Evolutionary conservation across 768 basidiomycete genomes (phyloP).

Genomic region (Lactifluus subvellereus): DNA sequence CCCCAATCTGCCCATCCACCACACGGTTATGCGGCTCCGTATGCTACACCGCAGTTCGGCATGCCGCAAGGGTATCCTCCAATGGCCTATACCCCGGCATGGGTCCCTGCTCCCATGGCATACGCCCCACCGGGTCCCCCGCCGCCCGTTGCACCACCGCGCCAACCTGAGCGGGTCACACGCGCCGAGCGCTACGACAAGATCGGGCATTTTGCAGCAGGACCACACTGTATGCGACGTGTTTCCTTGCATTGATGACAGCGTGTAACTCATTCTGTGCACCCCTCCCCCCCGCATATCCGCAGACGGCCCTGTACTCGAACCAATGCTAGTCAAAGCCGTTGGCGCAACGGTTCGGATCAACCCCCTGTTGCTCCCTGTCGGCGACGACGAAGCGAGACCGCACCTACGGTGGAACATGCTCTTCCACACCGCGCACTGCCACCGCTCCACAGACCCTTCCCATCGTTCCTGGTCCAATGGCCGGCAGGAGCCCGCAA

Average conservation of each 20-base stretch:
- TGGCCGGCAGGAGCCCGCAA: slow-evolving; percentile 60
- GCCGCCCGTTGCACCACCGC: slow-evolving; percentile 25
- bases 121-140: slow-evolving; percentile 19
- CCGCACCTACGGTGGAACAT: slow-evolving; percentile 69
- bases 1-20: slow-evolving; percentile 1
- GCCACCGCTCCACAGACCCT: slow-evolving; percentile 58
- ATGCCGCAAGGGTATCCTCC: slow-evolving; percentile 16
- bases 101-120: slow-evolving; percentile 7
- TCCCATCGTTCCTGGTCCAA: slow-evolving; percentile 56
- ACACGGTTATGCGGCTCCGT: slow-evolving; percentile 13
- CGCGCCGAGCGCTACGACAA: slow-evolving; percentile 31
- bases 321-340: slow-evolving; percentile 48
- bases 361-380: slow-evolving; percentile 57
- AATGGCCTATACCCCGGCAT: slow-evolving; percentile 15
- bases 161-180: slow-evolving; percentile 28
- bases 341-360: slow-evolving; percentile 44
- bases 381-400: slow-evolving; percentile 37
- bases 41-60: slow-evolving; percentile 16
- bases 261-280: not conserved
- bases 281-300: not conserved
- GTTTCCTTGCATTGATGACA: slow-evolving; percentile 16
- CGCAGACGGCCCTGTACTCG: slow-evolving; percentile 65
- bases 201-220: slow-evolving; percentile 36
- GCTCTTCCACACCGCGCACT: slow-evolving; percentile 56
- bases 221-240: slow-evolving; percentile 37